These are phyloP conservation scores for Alternaria hordeiaustralica DNA, from an alignment of 2,329 filamentous ascomycete species.

Conservation along the genomic window DNA sequence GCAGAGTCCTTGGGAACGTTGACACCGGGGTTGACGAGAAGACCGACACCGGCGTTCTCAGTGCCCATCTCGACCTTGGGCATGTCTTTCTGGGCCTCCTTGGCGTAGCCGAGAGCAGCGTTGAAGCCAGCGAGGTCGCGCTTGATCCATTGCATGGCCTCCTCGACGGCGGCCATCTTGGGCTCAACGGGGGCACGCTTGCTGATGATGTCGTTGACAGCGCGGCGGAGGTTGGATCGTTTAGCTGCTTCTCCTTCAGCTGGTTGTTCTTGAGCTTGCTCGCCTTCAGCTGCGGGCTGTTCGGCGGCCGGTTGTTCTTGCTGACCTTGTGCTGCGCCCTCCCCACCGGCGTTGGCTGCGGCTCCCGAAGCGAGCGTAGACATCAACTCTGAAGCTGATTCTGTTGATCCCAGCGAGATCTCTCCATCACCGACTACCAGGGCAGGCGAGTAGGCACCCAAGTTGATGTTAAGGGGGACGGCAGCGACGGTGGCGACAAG, in stretches of 20 bases:
- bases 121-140: conserved; percentile 58
- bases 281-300: conserved; percentile 14
- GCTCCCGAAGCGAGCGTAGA: conserved; percentile 54
- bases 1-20: conserved; percentile 48
- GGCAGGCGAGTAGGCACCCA: conserved; percentile 60
- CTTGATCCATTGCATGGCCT: conserved; percentile 52
- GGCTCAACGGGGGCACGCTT: conserved; percentile 35
- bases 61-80: conserved; percentile 60
- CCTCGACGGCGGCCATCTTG: conserved; percentile 41
- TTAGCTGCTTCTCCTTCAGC: conserved; percentile 37
- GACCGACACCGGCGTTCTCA: conserved; percentile 52
- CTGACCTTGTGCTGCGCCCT: conserved; percentile 20
- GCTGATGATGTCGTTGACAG: conserved; percentile 30
- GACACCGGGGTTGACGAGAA: conserved; percentile 47
- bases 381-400: conserved; percentile 53
- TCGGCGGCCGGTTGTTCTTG: conserved; percentile 19
- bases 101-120: conserved; percentile 56
- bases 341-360: conserved; percentile 27
- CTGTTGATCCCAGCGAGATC: conserved; percentile 56
- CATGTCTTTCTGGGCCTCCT: conserved; percentile 54
- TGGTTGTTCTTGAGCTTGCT: conserved; percentile 27
- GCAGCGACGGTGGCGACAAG: conserved; percentile 47
- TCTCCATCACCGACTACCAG: conserved; percentile 62
- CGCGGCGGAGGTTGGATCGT: conserved; percentile 36
- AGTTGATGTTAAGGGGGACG: conserved; percentile 60